These are phyloP conservation scores for Wickerhamomyces xylosicus DNA, from an alignment of 805 yeast species.

Conservation along the genomic window DNA sequence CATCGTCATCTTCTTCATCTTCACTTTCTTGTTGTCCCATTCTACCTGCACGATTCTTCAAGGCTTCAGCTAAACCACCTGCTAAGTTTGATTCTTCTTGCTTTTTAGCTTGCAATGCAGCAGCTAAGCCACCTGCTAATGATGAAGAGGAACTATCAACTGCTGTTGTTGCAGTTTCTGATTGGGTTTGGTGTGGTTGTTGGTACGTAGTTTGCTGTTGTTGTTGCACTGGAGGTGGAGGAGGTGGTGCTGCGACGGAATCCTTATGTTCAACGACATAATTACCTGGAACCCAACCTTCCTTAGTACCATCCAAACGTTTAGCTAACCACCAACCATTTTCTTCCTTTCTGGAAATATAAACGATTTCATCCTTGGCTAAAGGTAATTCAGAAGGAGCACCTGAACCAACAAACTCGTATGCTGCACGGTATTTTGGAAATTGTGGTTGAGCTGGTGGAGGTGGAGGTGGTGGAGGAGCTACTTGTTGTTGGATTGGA, in stretches of 20 bases:
- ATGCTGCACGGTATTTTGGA: slow-evolving; percentile 79
- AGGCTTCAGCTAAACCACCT: slow-evolving; percentile 83
- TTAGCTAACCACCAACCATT: slow-evolving; percentile 90
- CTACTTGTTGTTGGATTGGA: slow-evolving; percentile 42
- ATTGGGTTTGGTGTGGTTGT: slow-evolving; percentile 14
- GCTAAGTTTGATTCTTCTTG: slow-evolving; percentile 55
- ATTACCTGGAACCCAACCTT: slow-evolving; percentile 98
- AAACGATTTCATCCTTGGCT: slow-evolving; percentile 63
- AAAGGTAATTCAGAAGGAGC: slow-evolving; percentile 75
- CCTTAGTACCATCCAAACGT: slow-evolving; percentile 58
- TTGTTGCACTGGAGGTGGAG: slow-evolving; percentile 29
- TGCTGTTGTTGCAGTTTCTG: slow-evolving; percentile 8
- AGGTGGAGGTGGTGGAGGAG: slow-evolving; percentile 75
- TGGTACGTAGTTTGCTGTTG: slow-evolving; percentile 26
- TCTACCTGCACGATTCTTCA: slow-evolving; percentile 66
- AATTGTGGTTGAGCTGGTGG: slow-evolving; percentile 47
- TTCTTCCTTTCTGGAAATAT: slow-evolving; percentile 52
- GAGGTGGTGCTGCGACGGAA: slow-evolving; percentile 26
- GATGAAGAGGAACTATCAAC: slow-evolving; percentile 14
- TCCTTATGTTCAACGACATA: slow-evolving; percentile 54
- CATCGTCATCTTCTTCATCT: slow-evolving; percentile 60
- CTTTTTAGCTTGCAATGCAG: slow-evolving; percentile 54
- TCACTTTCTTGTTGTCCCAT: slow-evolving; percentile 53
- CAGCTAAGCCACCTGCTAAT: slow-evolving; percentile 51
- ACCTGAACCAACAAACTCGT: slow-evolving; percentile 83